Conservation (phyloP, 768 basidiomycete genomes). For the Suillus alpinus region DNA sequence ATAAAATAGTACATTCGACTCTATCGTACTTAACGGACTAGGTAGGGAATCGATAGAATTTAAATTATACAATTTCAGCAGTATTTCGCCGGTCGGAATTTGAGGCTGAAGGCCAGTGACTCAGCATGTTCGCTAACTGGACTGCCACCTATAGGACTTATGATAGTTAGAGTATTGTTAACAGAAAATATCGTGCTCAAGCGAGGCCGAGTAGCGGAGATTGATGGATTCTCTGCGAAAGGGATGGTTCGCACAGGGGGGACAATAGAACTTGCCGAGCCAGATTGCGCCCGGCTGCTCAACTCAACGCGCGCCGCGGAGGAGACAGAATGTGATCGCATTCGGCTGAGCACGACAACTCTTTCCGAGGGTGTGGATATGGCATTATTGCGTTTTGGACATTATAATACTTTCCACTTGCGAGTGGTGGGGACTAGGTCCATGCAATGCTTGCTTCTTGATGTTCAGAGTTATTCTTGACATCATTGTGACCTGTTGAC, state of each 20-base stretch:
- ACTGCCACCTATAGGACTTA: not conserved
- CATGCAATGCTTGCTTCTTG: conserved; percentile 32
- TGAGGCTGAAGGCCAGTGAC: not conserved
- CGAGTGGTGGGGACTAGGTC: not conserved
- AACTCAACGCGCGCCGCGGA: not conserved
- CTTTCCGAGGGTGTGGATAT: not conserved
- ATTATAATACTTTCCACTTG: not conserved
- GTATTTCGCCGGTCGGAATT: not conserved
- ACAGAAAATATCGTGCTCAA: conserved; percentile 5
- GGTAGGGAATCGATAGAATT: not conserved
- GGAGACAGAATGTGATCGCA: conserved; percentile 1
- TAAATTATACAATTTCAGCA: not conserved
- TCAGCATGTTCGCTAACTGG: not conserved
- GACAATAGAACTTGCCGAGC: not conserved
- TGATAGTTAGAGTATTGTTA: not conserved
- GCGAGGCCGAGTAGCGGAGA: not conserved
- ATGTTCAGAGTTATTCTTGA: conserved; percentile 65
- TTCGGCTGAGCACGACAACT: not conserved
- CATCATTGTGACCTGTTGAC: conserved; percentile 57
- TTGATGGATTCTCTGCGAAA: not conserved
- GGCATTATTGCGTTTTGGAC: not conserved
- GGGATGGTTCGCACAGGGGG: not conserved
- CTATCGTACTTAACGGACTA: too few species aligned
- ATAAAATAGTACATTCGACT: not conserved
- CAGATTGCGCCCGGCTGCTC: not conserved